phyloP scores from a whole-genome alignment of 2,329 filamentous ascomycete genomes.

The Xylariaceae sp. region DNA sequence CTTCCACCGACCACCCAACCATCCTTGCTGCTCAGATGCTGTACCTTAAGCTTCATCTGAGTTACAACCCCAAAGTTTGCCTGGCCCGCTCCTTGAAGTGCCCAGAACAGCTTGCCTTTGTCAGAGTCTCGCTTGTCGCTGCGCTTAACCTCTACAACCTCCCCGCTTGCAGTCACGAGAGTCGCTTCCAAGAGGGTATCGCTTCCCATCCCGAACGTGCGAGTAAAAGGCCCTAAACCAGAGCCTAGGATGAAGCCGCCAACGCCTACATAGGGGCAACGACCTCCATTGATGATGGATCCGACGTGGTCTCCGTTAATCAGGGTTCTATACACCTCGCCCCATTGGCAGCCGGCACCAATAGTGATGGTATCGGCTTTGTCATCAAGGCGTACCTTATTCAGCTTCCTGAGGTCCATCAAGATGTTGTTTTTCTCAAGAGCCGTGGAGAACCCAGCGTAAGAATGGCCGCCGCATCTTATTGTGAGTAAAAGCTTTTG shows the following conservation, averaged over 20 bases:
- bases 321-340: slow-evolving; percentile 41
- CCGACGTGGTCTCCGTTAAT: slow-evolving; percentile 33
- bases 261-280: no score
- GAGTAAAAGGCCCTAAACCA: no score
- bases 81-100: not conserved
- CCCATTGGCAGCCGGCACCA: slow-evolving; percentile 40
- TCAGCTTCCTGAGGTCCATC: slow-evolving; percentile 42
- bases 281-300: slow-evolving; percentile 40
- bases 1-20: not conserved
- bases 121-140: not conserved
- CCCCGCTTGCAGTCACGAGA: no score
- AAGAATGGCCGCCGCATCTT: slow-evolving; percentile 1
- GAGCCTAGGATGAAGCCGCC: no score
- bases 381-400: slow-evolving; percentile 34
- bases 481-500: not conserved
- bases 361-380: slow-evolving; percentile 27
- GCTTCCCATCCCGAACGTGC: no score
- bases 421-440: slow-evolving; percentile 36
- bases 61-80: not conserved
- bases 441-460: slow-evolving; percentile 34
- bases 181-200: no score
- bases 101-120: not conserved
- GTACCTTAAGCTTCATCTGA: not conserved
- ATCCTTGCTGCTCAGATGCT: not conserved
- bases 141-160: no score